phyloP scores from a whole-genome alignment of 139 green algal genomes.

The Chlamydomonas sp. region DNA sequence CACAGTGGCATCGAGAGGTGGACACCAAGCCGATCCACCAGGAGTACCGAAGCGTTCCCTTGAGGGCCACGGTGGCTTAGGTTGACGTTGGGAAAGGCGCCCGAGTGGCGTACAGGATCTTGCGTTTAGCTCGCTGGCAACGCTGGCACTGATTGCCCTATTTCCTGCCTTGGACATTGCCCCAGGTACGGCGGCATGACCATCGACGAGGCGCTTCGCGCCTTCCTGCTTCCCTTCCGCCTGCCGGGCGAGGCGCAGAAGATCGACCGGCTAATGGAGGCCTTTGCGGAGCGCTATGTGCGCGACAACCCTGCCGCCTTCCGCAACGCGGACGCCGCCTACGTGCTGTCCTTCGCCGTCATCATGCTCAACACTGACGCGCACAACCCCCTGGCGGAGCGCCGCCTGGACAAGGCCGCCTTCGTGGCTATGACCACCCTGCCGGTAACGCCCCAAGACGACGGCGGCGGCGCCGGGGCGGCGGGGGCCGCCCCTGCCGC shows the following conservation, averaged over 20 bases:
- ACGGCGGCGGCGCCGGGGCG: slow-evolving; percentile 7
- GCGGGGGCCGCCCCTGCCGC: neutral
- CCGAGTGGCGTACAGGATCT: no score
- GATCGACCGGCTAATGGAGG: slow-evolving; percentile 96
- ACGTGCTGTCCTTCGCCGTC: slow-evolving; percentile 90
- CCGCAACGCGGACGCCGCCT: slow-evolving; percentile 81
- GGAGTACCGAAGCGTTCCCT: no score
- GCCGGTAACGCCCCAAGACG: neutral
- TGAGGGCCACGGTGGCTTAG: no score
- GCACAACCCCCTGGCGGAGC: slow-evolving; percentile 93
- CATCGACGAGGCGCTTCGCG: slow-evolving; percentile 81
- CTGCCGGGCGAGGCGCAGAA: slow-evolving; percentile 88
- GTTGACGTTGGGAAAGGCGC: no score
- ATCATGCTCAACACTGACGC: slow-evolving; percentile 98
- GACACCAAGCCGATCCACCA: no score
- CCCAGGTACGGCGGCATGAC: slow-evolving; percentile 55
- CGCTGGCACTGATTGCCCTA: no score
- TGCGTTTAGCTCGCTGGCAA: no score
- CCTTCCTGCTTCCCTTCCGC: slow-evolving; percentile 78
- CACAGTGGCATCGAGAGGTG: neutral
- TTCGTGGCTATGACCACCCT: slow-evolving; percentile 88
- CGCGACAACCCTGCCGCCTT: slow-evolving; percentile 69
- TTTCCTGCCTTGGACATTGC: no score
- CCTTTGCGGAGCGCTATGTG: slow-evolving; percentile 61
- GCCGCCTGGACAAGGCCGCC: slow-evolving; percentile 74